Conservation (phyloP, 768 basidiomycete genomes). For the Saitozyma podzolica region DNA sequence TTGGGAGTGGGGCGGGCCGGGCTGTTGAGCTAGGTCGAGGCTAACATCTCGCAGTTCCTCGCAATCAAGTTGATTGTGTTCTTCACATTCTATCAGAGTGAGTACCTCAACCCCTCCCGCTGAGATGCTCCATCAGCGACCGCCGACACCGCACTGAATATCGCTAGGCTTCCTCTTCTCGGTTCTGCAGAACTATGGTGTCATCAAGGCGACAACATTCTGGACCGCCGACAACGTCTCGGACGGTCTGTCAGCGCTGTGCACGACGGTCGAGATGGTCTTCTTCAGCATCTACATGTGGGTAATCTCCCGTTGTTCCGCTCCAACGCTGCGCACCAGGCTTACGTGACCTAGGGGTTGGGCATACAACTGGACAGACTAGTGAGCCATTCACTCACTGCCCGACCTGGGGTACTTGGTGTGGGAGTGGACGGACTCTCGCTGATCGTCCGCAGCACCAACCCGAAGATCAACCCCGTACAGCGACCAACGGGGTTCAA, state of each 20-base stretch:
- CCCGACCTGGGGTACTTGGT: background rate
- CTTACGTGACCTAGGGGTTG: conserved; percentile 66
- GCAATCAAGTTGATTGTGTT: conserved; percentile 77
- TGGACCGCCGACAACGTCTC: conserved; percentile 85
- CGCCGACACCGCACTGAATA: background rate
- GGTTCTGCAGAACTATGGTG: conserved; percentile 62
- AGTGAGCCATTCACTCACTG: conserved; percentile 49
- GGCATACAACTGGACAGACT: conserved; percentile 75
- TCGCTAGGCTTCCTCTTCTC: conserved; percentile 58
- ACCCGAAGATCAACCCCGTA: conserved; percentile 19
- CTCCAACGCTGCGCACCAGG: background rate
- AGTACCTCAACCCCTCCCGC: conserved; percentile 57
- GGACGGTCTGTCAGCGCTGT: conserved; percentile 76
- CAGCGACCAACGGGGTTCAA: conserved; percentile 23
- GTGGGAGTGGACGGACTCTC: background rate
- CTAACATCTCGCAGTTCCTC: conserved; percentile 59
- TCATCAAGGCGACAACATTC: conserved; percentile 73
- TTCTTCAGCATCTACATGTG: conserved; percentile 20
- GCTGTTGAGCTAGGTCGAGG: background rate
- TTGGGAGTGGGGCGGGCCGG: background rate
- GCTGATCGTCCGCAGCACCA: conserved; percentile 9
- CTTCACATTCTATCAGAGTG: conserved; percentile 84
- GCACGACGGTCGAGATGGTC: conserved; percentile 77
- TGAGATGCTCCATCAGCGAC: conserved; percentile 37
- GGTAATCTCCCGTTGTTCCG: background rate